Percentiles rank a stretch among this genome's conserved stretches.
Conservation (phyloP, 1,284 basidiomycete genomes). For the Puccinia horiana region DNA sequence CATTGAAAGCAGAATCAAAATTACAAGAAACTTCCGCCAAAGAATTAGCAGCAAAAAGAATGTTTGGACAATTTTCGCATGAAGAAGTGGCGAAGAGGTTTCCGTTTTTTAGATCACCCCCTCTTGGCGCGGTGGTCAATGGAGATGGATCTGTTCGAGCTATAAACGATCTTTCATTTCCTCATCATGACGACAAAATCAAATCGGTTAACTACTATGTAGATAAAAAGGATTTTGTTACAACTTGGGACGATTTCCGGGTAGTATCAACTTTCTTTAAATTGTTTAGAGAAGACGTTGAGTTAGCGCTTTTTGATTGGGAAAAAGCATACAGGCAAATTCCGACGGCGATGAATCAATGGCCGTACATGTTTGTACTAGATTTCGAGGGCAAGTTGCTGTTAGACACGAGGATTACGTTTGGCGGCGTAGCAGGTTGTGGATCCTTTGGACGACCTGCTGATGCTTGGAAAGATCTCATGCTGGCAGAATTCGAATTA, state of each 20-base stretch:
- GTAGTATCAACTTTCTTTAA: no score
- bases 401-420: no score
- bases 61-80: slow-evolving; percentile 9
- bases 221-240: no score
- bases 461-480: neutral
- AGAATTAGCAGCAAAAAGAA: neutral
- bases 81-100: slow-evolving; percentile 6
- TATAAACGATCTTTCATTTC: neutral
- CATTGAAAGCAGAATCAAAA: neutral
- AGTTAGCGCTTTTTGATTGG: no score
- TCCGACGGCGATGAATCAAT: no score
- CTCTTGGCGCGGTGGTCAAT: neutral
- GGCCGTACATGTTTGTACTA: no score
- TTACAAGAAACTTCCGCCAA: neutral
- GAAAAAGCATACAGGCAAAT: no score
- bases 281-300: no score
- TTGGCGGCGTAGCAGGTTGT: no score
- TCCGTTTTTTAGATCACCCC: neutral
- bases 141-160: neutral
- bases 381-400: no score
- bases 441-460: neutral
- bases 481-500: slow-evolving; percentile 2
- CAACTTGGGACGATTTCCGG: no score
- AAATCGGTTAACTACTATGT: no score
- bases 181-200: neutral